Evolutionary conservation across 1,284 basidiomycete genomes (phyloP), one percentile per base, ranked within the genome.

Genomic region (Puccinia polysora): DNA sequence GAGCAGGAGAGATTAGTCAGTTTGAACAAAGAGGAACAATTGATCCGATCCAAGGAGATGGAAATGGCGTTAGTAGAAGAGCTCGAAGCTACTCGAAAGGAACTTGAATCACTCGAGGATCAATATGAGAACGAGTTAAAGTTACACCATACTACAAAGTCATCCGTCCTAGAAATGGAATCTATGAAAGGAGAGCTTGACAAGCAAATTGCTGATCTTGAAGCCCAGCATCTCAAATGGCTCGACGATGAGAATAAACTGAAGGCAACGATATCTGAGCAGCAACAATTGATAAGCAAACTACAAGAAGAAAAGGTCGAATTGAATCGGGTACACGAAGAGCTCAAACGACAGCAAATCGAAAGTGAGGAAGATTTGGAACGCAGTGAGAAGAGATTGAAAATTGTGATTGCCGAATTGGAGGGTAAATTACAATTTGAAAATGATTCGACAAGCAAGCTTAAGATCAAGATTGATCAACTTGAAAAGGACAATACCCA

Each of bases 1-100:
- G 87, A 88, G 65, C 88, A 88, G 0, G 95, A 97, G 78, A 86
- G 91, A 36, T 83, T 85, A 10, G 83, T 95, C 14, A 85, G 86
- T 4, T 77, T 90, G 34, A 91, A 97, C 80, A 94, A 95, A 80
- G 91, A 96, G 75, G 81, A 85, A 12, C 83, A 91, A n/a, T 83
- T 97, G 0, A 87, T 90, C 70, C 84, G 92, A 38, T 89, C 88
- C 78, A 94, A 94, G 82, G 87, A 87, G 76, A 86, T 87, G 38
- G 92, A 96, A 78, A 83, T 84, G 23, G 87, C 91, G 74, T 83
- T 97, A 1, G 87, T 91, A 76, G 91, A 97, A 72, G 91, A 95
- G 76, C 84, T 94, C 12, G 82, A 84, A 0, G 67, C 65, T 15
- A 73, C 65, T 15, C 36, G 73, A 10, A 73, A 65, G 20, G 92